A percentile compares a stretch with the other conserved stretches of the same genome.
Evolutionary conservation across 1,284 basidiomycete species (phyloP).

Genomic region (Pseudozyma hubeiensis): DNA sequence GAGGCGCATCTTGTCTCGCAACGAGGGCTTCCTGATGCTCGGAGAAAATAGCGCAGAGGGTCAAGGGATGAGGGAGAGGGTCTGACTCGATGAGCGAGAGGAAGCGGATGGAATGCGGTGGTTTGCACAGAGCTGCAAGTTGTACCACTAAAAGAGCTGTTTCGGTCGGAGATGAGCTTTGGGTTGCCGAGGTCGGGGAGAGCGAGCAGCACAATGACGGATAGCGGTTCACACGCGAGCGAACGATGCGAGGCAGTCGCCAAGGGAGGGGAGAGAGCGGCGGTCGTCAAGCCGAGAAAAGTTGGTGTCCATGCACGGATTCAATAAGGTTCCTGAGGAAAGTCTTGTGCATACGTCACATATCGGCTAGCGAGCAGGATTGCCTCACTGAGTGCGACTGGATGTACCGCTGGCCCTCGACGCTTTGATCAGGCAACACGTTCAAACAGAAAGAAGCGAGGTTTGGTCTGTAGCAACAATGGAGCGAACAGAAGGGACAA

Average conservation of each 20-base stretch:
- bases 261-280: neutral
- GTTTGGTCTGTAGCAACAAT: too few species aligned
- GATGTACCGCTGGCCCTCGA: too few species aligned
- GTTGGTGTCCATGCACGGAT: neutral
- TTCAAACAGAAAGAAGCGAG: too few species aligned
- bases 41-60: neutral
- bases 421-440: too few species aligned
- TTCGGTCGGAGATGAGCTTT: neutral
- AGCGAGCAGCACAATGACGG: slow-evolving; percentile 1
- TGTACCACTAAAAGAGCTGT: neutral
- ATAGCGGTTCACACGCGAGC: neutral
- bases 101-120: neutral
- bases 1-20: slow-evolving; percentile 3
- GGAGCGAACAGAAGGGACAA: too few species aligned
- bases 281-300: neutral
- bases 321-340: slow-evolving; percentile 4
- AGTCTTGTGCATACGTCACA: slow-evolving; percentile 6
- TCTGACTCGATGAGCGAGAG: neutral
- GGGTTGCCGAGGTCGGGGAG: neutral
- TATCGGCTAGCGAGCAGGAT: neutral
- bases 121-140: neutral
- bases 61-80: too few species aligned
- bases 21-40: neutral
- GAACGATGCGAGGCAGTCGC: neutral
- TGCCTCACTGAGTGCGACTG: too few species aligned